Percentiles rank a stretch among this genome's conserved stretches.
Evolutionary conservation across 1,284 basidiomycete species (phyloP).

Genomic region (Moesziomyces sp.): DNA sequence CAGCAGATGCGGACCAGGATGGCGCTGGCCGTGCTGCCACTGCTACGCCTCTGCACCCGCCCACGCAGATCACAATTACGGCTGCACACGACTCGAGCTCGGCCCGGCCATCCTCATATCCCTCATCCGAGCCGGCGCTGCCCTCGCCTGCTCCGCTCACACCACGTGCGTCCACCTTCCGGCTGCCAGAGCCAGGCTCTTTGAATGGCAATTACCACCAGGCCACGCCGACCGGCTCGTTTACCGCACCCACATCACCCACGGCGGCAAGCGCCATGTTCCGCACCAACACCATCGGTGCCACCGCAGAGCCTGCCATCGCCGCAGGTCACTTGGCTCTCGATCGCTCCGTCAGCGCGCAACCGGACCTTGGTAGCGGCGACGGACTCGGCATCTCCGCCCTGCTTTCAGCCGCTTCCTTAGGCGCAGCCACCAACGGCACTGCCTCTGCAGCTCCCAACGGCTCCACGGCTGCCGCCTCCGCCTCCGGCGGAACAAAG

Average conservation of each 20-base stretch:
- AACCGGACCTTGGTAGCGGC: constrained; percentile 21
- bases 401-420: background rate
- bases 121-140: constrained; percentile 4
- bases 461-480: constrained; percentile 3
- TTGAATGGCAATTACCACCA: background rate
- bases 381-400: constrained; percentile 37
- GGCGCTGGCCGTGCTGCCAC: background rate
- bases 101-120: background rate
- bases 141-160: constrained; percentile 26
- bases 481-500: constrained; percentile 37
- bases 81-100: constrained; percentile 5
- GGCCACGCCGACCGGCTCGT: constrained; percentile 16
- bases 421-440: constrained; percentile 3
- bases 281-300: constrained; percentile 23
- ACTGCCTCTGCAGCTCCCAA: background rate
- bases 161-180: constrained; percentile 25
- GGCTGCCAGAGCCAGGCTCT: constrained; percentile 8
- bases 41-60: background rate
- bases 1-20: background rate
- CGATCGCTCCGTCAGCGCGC: constrained; percentile 26
- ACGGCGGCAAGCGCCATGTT: constrained; percentile 18
- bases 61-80: constrained; percentile 27
- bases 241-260: constrained; percentile 30
- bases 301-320: background rate
- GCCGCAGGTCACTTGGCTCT: background rate